Evolutionary conservation across 768 basidiomycete species (phyloP), one percentile per base, ranked within the genome.

Genomic region (Leccinum broughii): DNA sequence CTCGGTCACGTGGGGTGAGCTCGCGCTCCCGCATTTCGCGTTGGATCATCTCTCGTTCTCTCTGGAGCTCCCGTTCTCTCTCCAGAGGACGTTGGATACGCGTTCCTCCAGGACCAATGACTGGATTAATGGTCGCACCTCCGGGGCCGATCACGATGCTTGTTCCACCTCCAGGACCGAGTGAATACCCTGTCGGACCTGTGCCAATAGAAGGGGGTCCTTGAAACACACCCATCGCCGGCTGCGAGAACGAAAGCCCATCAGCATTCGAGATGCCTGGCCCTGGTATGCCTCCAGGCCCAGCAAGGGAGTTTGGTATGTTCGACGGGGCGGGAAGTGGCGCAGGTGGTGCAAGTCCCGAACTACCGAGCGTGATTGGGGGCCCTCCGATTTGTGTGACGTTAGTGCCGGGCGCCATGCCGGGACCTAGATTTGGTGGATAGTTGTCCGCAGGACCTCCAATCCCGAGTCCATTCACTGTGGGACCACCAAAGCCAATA

Each of bases 61-160:
- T 57, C 3, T 66, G 68, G 6, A 61, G 37, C 7, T 66, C 70
- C 1, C 64, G 66, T 49, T 70, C 58, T 54, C 71, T 70, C 7
- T 77, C 77, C 63, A 35, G 68, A n/a, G 54, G 63, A 26, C 71
- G 70, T 41, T 64, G 70, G 11, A 64, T 65, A 48, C 70, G 67
- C 22, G 59, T 10, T 14, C 66, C 66, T 30, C 62, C 71, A 20
- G 62, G 59, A 20, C 66, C 67, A 14, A 61, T 54, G 30, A 39
- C 55, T 6, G 63, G 58, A 13, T 62, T 58, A 9, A 59, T 71
- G 24, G 68, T 60, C 22, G 67, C 34, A 9, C 68, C 67, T 48
- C 68, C 69, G 1, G 68, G 68, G n/a, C 68, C 68, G 6, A 70
- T 70, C 30, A 70, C 68, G 28, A 70, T 52, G 3, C 68, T 70